Evolutionary conservation across 805 yeast species (phyloP), one percentile per base, ranked within the genome.

Genomic region (Starmerella etchellsii): DNA sequence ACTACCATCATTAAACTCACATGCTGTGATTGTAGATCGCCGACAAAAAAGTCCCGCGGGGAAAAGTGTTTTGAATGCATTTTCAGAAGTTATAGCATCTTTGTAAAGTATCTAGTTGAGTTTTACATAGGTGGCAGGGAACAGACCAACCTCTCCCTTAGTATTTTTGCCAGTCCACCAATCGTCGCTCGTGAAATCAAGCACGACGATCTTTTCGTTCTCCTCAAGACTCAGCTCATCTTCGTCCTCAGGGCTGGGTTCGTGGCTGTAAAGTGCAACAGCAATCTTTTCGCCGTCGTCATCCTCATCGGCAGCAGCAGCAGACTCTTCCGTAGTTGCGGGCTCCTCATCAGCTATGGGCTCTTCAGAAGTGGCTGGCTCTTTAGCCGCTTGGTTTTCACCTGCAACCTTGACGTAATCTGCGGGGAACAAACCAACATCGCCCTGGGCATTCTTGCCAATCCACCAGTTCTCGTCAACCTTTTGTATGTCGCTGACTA

Each of bases 121-220:
- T 16, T 48, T 43, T 13, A 91, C 97, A 57, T 81, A 84, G 62
- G 83, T 85, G 31, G 94, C 76, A 39, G 98, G 98, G 76, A 88
- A 87, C 41, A 88, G 67, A 43, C 91, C 91, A 50, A 72, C 70
- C 51, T 75, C 80, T 34, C 95, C 95, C 25, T 75, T 64, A 4
- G 39, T 22, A 52, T 78, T 69, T 47, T 73, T 76, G 38, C 98
- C 98, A 40, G 80, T 68, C 97, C 97, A 91, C 98, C 98, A 91
- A 58, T 83, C 95, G 34, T 83, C 95, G 53, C 85, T 94, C 15
- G 82, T 80, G 59, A 82, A 81, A 52, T 85, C 94, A 47, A 91
- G 80, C 44, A 84, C 81, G 16, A 74, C 66, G 47, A 91, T 84
- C 44, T 68, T 54, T 51, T 84, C 97, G 39, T 88, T 93, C 57